Percentiles rank a stretch among this genome's conserved stretches.
Conservation (phyloP, 83 land plant species). For the Thuja plicata region DNA sequence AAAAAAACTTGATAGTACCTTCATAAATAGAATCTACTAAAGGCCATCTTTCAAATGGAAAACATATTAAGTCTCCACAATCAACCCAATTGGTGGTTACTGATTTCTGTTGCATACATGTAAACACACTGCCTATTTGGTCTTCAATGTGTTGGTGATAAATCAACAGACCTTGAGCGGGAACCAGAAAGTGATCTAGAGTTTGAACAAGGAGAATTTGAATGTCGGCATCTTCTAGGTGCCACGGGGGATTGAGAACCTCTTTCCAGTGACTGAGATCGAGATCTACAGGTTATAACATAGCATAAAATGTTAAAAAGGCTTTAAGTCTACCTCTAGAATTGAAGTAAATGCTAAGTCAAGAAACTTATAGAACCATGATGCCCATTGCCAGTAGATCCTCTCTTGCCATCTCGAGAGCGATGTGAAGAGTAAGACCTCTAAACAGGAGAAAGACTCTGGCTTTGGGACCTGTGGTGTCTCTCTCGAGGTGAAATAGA, state of each 20-base stretch:
- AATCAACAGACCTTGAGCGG: conserved; percentile 6
- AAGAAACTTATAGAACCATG: conserved; percentile 1
- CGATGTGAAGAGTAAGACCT: conserved; percentile 3
- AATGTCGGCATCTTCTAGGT: not conserved
- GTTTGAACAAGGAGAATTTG: not conserved
- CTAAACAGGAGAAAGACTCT: not conserved
- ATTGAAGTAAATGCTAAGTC: not conserved
- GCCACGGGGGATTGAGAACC: conserved; percentile 3
- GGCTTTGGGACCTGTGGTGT: not conserved
- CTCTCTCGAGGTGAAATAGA: conserved; percentile 1
- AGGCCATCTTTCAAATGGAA: not conserved
- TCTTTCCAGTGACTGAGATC: not conserved
- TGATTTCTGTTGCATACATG: not conserved
- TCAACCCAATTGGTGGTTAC: not conserved
- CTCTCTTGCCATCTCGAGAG: conserved; percentile 2
- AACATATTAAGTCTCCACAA: not conserved
- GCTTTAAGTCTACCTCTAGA: not conserved
- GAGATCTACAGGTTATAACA: not conserved
- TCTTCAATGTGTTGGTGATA: not conserved
- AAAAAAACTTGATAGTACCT: not conserved
- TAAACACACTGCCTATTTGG: not conserved
- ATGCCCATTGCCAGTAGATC: conserved; percentile 10
- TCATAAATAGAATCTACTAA: not conserved
- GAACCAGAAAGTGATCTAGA: conserved; percentile 6
- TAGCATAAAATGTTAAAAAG: not conserved